Evolutionary conservation across 345 rosid genomes (phyloP).

Genomic region (Nephelium lappaceum): DNA sequence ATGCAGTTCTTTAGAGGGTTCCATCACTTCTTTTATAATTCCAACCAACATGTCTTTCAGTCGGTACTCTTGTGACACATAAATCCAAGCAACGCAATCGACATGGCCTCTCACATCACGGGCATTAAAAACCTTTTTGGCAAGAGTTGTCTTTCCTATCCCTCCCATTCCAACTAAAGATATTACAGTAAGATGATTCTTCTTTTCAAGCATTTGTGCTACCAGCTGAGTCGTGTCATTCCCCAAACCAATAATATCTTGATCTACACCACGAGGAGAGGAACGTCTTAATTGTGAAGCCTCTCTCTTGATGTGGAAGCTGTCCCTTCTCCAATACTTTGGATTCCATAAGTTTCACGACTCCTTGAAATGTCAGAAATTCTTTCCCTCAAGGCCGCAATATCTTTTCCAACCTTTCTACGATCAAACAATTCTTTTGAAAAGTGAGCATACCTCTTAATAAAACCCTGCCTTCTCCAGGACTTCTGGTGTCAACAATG

Average conservation of each 20-base stretch:
- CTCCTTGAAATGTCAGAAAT: conserved; percentile 24
- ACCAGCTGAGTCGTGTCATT: conserved; percentile 22
- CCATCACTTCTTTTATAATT: conserved; percentile 24
- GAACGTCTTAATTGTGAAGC: conserved; percentile 28
- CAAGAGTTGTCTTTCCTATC: conserved; percentile 33
- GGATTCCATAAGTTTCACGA: conserved; percentile 23
- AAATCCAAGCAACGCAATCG: conserved; percentile 31
- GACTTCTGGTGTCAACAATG: conserved; percentile 28
- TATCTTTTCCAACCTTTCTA: conserved; percentile 17
- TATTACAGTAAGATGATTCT: conserved; percentile 21
- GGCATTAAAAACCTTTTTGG: conserved; percentile 28
- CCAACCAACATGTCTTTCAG: conserved; percentile 15
- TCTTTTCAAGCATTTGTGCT: conserved; percentile 13
- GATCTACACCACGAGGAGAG: conserved; percentile 29
- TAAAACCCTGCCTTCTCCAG: conserved; percentile 11
- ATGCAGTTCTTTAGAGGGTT: neutral
- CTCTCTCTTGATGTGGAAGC: conserved; percentile 18
- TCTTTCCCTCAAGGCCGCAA: conserved; percentile 15
- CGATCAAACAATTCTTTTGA: conserved; percentile 5
- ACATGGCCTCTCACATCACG: conserved; percentile 18
- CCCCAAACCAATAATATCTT: conserved; percentile 31
- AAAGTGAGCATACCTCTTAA: conserved; percentile 11
- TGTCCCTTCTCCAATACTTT: conserved; percentile 28
- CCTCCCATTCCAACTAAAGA: conserved; percentile 39
- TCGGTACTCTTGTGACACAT: conserved; percentile 26